phyloP scores from a whole-genome alignment of 2,329 filamentous ascomycete genomes.

The Cercospora beticola region DNA sequence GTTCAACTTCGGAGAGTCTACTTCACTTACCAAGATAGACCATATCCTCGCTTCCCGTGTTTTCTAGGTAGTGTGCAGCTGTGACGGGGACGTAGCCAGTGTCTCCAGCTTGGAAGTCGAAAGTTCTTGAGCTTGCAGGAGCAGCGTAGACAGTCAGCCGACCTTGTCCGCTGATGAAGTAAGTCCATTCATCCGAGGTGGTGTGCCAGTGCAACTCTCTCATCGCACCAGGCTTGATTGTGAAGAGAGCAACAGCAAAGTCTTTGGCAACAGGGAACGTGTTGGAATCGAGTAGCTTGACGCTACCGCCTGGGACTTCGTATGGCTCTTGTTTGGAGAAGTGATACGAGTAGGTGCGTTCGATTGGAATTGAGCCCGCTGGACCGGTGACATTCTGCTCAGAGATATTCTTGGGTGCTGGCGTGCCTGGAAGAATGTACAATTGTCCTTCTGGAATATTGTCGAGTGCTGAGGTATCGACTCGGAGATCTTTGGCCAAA shows the following conservation, averaged over 20 bases:
- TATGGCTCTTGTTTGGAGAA: conserved; percentile 52
- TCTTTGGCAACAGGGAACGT: conserved; percentile 58
- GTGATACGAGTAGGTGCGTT: conserved; percentile 43
- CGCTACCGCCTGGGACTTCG: conserved; percentile 54
- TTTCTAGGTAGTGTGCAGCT: conserved; percentile 61
- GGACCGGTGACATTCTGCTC: conserved; percentile 48
- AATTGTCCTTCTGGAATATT: conserved; percentile 42
- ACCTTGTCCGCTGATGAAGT: conserved; percentile 57
- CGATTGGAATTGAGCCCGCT: conserved; percentile 27
- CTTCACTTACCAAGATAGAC: conserved; percentile 49
- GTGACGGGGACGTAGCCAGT: conserved; percentile 59
- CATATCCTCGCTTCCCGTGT: conserved; percentile 58
- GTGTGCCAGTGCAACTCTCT: conserved; percentile 66
- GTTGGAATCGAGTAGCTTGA: conserved; percentile 59
- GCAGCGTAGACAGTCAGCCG: conserved; percentile 58
- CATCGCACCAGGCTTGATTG: conserved; percentile 62
- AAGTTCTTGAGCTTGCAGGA: conserved; percentile 53
- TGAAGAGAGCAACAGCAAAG: conserved; percentile 59
- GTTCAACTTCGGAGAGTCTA: background rate
- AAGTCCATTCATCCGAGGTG: conserved; percentile 61
- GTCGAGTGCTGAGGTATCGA: conserved; percentile 40
- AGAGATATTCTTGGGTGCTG: conserved; percentile 39
- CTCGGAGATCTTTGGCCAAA: conserved; percentile 46
- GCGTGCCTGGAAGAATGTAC: conserved; percentile 47
- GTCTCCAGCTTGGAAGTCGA: conserved; percentile 60